These are phyloP conservation scores for Globisporangium perplexum DNA, from an alignment of 352 stramenopile genomes.

Conservation along the genomic window DNA sequence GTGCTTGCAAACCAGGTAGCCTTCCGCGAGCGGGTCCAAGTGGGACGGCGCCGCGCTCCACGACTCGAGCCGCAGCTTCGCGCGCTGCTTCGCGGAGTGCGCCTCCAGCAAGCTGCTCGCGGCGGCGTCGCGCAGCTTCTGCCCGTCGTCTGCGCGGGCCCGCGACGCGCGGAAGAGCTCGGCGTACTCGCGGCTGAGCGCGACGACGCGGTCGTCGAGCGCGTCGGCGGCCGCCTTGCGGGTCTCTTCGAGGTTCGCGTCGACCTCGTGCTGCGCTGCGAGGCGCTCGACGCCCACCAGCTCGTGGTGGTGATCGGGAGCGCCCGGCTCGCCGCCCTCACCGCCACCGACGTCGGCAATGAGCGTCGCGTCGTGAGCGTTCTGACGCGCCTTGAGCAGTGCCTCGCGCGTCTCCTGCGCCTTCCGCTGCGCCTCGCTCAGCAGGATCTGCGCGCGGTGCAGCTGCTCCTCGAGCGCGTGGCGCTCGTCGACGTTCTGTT, in stretches of 20 bases:
- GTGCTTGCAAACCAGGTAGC: constrained; percentile 69
- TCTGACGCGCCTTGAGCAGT: constrained; percentile 24
- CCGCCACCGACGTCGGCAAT: constrained; percentile 2
- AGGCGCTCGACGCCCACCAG: constrained; percentile 29
- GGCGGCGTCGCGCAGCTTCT: constrained; percentile 35
- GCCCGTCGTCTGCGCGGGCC: constrained; percentile 25
- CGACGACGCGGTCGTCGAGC: constrained; percentile 18
- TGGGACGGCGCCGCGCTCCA: constrained; percentile 59
- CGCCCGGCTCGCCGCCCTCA: no score
- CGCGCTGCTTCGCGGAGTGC: constrained; percentile 48
- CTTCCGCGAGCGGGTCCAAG: constrained; percentile 58
- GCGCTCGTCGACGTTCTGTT: constrained; percentile 22
- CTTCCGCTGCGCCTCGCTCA: constrained; percentile 23
- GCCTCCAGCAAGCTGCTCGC: constrained; percentile 47
- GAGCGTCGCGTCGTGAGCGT: constrained; percentile 27
- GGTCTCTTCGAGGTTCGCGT: constrained; percentile 38
- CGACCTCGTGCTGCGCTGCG: constrained; percentile 56
- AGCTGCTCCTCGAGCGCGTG: constrained; percentile 25
- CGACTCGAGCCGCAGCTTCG: constrained; percentile 40
- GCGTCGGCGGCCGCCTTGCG: constrained; percentile 23
- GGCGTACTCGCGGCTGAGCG: constrained; percentile 18
- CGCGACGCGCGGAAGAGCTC: constrained; percentile 25
- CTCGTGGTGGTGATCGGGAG: background rate
- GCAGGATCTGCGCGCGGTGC: constrained; percentile 18
- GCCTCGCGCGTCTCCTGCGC: constrained; percentile 17